Evolutionary conservation across 2,329 filamentous ascomycete species (phyloP), one percentile per base, ranked within the genome.

Genomic region (Aspergillus tamarii): DNA sequence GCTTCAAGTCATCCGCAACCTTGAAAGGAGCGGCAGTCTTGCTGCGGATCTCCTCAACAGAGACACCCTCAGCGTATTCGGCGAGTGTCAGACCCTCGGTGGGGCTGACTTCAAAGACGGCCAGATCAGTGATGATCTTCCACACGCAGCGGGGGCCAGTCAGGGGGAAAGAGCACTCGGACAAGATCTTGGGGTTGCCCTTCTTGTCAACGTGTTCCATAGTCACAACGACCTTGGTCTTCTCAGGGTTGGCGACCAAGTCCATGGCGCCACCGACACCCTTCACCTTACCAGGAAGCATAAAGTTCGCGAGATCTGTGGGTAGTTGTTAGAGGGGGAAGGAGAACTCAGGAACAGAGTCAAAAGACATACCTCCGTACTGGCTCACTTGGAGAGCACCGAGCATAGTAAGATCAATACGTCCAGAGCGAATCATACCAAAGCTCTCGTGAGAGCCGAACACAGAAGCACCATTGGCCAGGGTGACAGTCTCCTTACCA

Each of bases 241-340:
- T 85, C 70, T 89, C 86, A 1, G 89, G 89, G 79, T 91, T 91
- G 64, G 87, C 88, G 16, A 91, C 88, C n/a, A 91, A 80, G 74
- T 91, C 89, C 89, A 91, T 91, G 54, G 89, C 89, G 57, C 89
- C 89, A 64, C 92, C 92, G 86, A 96, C 94, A 56, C 92, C 92
- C 85, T 95, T 95, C 59, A 77, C 87, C 80, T 94, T 95, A 59
- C 92, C 92, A 0, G 92, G 92, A 68, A 96, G 90, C 90, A 95
- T 95, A 83, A 92, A 96, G 81, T 95, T 95, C 62, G 92, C 92
- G 59, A 96, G 81, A 75, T 96, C 92, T 61, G 19, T 14, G 19
- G 8, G 16, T n/a, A 19, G 34, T 71, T 46, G 68, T 67, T 23
- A 61, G 50, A 41, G 8, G 48, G 26, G n/a, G 21, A 59, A 12